phyloP scores from a whole-genome alignment of 176 grass and related monocot species.

The Puya raimondii region DNA sequence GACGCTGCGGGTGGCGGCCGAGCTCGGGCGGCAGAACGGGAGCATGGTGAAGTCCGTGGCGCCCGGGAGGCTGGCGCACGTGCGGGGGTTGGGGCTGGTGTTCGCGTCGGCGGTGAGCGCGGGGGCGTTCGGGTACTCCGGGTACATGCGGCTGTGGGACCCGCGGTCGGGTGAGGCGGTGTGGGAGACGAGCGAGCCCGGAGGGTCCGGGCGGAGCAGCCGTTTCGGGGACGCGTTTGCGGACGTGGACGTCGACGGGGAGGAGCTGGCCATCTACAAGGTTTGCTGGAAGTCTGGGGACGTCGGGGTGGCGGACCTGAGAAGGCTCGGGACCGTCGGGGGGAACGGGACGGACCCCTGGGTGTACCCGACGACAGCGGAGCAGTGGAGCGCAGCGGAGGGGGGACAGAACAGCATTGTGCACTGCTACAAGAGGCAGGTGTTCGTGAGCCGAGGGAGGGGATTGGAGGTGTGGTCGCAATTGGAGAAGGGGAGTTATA shows the following conservation, averaged over 20 bases:
- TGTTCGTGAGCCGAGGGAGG: slow-evolving; percentile 59
- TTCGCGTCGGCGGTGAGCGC: slow-evolving; percentile 54
- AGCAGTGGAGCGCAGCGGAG: slow-evolving; percentile 34
- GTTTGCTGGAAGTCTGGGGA: slow-evolving; percentile 85
- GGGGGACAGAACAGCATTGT: slow-evolving; percentile 57
- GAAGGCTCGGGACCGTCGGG: slow-evolving; percentile 32
- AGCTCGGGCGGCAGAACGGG: slow-evolving; percentile 84
- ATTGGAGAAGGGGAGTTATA: slow-evolving; percentile 28
- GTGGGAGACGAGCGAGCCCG: slow-evolving; percentile 90
- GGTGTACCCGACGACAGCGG: slow-evolving; percentile 51
- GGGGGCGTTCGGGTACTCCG: slow-evolving; percentile 89
- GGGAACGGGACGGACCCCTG: slow-evolving; percentile 51
- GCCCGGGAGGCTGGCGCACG: slow-evolving; percentile 47
- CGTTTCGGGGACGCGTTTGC: slow-evolving; percentile 80
- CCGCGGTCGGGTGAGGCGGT: slow-evolving; percentile 56
- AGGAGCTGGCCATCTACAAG: slow-evolving; percentile 57
- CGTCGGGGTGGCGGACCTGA: slow-evolving; percentile 66
- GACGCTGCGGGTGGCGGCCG: slow-evolving; percentile 43
- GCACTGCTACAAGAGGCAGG: slow-evolving; percentile 64
- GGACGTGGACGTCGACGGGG: slow-evolving; percentile 51
- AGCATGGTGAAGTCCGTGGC: slow-evolving; percentile 58
- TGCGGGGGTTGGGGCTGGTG: slow-evolving; percentile 46
- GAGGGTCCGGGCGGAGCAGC: slow-evolving; percentile 52
- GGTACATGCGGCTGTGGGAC: slow-evolving; percentile 89
- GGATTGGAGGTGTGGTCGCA: slow-evolving; percentile 88